A percentile compares a stretch with the other conserved stretches of the same genome.
phyloP scores from a whole-genome alignment of 2,329 filamentous ascomycete species.

The Neoascochyta sp. region DNA sequence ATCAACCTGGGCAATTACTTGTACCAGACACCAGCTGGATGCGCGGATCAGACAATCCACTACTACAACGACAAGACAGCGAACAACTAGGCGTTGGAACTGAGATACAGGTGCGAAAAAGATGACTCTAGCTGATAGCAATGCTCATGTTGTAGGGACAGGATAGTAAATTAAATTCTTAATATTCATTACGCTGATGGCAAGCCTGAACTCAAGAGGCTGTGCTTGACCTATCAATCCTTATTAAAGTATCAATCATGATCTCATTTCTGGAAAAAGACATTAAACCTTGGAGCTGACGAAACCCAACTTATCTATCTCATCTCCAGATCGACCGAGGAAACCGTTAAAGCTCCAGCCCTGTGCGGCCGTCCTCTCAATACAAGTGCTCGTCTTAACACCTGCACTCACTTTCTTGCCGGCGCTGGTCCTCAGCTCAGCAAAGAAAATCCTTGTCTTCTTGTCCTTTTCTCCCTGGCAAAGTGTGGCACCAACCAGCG shows the following conservation, averaged over 20 bases:
- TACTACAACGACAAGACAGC: conserved; percentile 39
- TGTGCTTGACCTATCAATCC: no score
- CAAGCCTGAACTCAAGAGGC: no score
- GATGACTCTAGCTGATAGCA: no score
- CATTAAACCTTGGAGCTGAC: conserved; percentile 15
- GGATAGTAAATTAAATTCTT: no score
- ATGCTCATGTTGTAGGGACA: no score
- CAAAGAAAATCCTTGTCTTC: conserved; percentile 53
- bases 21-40: conserved; percentile 57
- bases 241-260: no score
- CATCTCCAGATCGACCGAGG: conserved; percentile 51
- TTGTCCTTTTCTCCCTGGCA: conserved; percentile 50
- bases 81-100: conserved; percentile 11
- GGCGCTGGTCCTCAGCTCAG: conserved; percentile 50
- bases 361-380: conserved; percentile 43
- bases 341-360: conserved; percentile 55
- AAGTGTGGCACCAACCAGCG: conserved; percentile 48
- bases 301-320: conserved; percentile 53
- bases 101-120: background rate
- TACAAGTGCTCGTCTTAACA: conserved; percentile 46
- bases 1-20: conserved; percentile 58
- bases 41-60: conserved; percentile 55
- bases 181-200: no score
- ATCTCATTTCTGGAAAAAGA: background rate
- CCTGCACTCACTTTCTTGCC: conserved; percentile 49